A percentile compares a stretch with the other conserved stretches of the same genome.
Conservation (phyloP, 2,329 filamentous ascomycete species). For the Pseudogymnoascus sp. region DNA sequence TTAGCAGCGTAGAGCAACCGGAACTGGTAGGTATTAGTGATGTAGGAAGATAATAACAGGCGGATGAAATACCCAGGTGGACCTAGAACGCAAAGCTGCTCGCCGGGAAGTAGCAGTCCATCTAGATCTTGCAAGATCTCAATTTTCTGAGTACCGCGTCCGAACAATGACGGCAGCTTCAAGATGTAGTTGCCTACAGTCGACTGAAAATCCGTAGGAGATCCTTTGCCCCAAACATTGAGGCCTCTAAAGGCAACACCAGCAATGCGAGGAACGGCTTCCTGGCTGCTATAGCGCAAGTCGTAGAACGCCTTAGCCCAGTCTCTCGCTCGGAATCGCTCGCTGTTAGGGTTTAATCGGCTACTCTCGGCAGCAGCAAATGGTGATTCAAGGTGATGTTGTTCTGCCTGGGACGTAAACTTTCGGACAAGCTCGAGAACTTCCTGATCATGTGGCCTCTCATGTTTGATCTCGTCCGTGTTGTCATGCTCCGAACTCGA, state of each 20-base stretch:
- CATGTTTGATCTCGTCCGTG: background rate
- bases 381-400: background rate
- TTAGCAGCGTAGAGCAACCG: slow-evolving; percentile 80
- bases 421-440: background rate
- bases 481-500: background rate
- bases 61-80: slow-evolving; percentile 43
- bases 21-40: slow-evolving; percentile 25
- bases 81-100: slow-evolving; percentile 69
- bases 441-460: background rate
- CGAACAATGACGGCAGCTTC: slow-evolving; percentile 1
- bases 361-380: background rate
- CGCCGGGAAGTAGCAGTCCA: slow-evolving; percentile 59
- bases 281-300: slow-evolving; percentile 6
- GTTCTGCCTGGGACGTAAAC: background rate
- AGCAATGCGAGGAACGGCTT: slow-evolving; percentile 15
- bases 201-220: slow-evolving; percentile 23
- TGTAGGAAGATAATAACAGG: background rate
- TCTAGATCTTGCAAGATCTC: slow-evolving; percentile 63
- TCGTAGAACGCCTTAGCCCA: slow-evolving; percentile 11
- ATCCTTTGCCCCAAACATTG: slow-evolving; percentile 21
- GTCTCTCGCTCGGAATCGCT: background rate
- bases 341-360: background rate
- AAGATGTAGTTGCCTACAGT: slow-evolving; percentile 20
- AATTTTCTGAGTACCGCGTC: slow-evolving; percentile 29
- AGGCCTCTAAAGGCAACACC: slow-evolving; percentile 21